A percentile compares a stretch with the other conserved stretches of the same genome.
Conservation (phyloP, 1,139 yeast genomes). For the Pichia kudriavzevii region DNA sequence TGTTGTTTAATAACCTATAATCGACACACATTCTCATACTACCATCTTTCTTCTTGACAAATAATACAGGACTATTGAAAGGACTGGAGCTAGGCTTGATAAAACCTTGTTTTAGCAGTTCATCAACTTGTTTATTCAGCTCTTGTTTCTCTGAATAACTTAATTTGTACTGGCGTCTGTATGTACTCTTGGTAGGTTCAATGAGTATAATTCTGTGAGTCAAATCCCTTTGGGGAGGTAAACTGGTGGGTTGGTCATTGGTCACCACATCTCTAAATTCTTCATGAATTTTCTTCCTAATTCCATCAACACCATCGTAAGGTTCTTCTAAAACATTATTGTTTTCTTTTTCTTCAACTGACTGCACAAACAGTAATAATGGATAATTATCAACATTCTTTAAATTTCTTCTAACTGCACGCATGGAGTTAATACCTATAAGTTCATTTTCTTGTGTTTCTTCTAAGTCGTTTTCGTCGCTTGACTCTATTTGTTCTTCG, state of each 20-base stretch:
- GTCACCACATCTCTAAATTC: constrained; percentile 5
- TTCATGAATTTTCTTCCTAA: not conserved
- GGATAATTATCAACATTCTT: no score
- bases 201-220: constrained; percentile 1
- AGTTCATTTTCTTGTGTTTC: no score
- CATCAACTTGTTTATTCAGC: constrained; percentile 1
- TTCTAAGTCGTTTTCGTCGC: no score
- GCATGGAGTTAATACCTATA: no score
- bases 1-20: constrained; percentile 2
- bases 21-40: constrained; percentile 20
- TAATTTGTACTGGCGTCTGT: constrained; percentile 3
- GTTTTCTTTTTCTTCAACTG: no score
- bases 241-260: not conserved
- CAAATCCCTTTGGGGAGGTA: constrained; percentile 2
- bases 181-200: not conserved
- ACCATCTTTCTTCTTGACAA: constrained; percentile 16
- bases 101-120: constrained; percentile 1
- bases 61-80: constrained; percentile 4
- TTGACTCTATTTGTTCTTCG: no score
- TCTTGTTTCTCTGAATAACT: not conserved
- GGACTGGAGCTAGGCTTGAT: constrained; percentile 1
- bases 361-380: no score
- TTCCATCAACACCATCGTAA: not conserved
- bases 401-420: no score
- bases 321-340: no score